These are phyloP conservation scores for Chlamydomonas asymmetrica DNA, from an alignment of 139 green algal species.

Conservation along the genomic window DNA sequence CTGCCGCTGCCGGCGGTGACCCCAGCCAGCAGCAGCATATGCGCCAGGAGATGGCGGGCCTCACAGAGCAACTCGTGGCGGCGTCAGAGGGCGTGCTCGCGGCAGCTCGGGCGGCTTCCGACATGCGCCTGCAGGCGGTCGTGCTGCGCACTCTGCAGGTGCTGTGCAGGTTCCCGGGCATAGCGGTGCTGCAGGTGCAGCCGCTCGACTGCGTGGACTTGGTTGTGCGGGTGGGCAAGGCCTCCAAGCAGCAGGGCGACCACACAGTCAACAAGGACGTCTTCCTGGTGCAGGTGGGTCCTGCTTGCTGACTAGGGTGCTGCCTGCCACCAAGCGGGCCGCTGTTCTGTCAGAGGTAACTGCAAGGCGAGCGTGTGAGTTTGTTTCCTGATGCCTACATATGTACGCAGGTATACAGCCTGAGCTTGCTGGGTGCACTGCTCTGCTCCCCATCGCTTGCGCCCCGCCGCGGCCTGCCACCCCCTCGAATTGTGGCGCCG, in stretches of 20 bases:
- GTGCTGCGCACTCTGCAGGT: slow-evolving; percentile 33
- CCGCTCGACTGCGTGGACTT: neutral
- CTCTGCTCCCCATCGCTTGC: too few species aligned
- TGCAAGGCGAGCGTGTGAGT: too few species aligned
- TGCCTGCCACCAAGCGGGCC: too few species aligned
- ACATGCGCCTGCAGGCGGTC: slow-evolving; percentile 28
- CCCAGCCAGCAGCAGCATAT: neutral
- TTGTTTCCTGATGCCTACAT: too few species aligned
- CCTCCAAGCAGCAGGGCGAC: neutral
- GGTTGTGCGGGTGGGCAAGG: neutral
- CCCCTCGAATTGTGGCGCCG: too few species aligned
- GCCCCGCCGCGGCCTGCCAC: too few species aligned
- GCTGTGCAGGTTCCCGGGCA: slow-evolving; percentile 14
- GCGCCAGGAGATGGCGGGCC: neutral
- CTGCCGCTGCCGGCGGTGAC: neutral
- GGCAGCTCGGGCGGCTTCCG: neutral
- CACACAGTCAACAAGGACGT: slow-evolving; percentile 29
- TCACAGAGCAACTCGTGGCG: too few species aligned
- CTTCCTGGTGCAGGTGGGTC: slow-evolving; percentile 25
- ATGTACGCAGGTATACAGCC: too few species aligned
- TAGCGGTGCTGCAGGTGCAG: slow-evolving; percentile 8
- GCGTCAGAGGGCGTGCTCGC: slow-evolving; percentile 20
- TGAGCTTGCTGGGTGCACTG: too few species aligned
- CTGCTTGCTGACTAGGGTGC: too few species aligned
- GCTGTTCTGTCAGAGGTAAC: too few species aligned